Percentiles rank a stretch among this genome's conserved stretches.
Conservation (phyloP, 2,329 filamentous ascomycete genomes). For the Fusarium bactridioides region DNA sequence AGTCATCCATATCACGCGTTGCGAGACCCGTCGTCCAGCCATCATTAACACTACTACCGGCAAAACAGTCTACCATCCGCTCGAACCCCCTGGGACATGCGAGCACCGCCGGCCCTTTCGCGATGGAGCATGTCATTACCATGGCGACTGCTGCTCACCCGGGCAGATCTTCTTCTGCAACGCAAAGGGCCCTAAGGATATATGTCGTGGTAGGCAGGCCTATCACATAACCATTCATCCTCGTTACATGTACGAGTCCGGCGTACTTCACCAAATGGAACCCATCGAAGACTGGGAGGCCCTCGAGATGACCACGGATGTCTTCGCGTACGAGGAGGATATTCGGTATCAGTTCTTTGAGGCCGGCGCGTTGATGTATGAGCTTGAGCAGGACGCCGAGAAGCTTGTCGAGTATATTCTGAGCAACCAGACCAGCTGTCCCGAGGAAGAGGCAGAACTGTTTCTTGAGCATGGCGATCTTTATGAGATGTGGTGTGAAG, state of each 20-base stretch:
- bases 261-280: background rate
- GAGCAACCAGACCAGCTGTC: rapidly evolving
- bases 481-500: background rate
- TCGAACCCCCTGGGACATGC: constrained; percentile 11
- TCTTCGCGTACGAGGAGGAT: background rate
- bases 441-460: background rate
- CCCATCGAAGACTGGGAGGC: background rate
- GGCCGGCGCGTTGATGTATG: background rate
- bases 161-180: background rate
- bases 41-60: constrained; percentile 2
- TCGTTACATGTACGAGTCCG: background rate
- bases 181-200: rapidly evolving
- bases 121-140: background rate
- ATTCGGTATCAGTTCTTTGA: constrained; percentile 19
- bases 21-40: constrained; percentile 22
- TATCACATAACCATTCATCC: constrained; percentile 11
- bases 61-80: constrained; percentile 9
- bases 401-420: background rate
- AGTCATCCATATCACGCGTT: constrained; percentile 15
- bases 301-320: background rate
- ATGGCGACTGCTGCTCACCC: constrained; percentile 3
- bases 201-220: constrained; percentile 11
- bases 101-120: background rate
- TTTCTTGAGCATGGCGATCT: background rate
- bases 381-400: background rate